Evolutionary conservation across 805 yeast species (phyloP).

Genomic region (Henningerozyma blattae): DNA sequence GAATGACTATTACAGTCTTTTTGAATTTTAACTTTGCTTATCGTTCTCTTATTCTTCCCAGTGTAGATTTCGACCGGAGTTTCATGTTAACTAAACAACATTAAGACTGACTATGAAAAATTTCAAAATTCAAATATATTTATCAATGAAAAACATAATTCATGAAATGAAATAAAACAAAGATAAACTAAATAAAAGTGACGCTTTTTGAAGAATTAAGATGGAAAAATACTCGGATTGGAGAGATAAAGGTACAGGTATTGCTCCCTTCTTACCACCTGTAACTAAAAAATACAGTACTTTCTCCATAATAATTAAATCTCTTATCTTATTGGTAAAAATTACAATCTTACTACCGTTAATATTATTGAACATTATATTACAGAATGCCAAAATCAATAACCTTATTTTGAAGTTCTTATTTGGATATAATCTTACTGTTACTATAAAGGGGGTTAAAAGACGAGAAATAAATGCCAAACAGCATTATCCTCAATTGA

Average conservation of each 20-base stretch:
- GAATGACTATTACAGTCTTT: neutral
- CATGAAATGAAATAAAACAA: no score
- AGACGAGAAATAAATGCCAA: constrained; percentile 18
- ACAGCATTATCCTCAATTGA: constrained; percentile 25
- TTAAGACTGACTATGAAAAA: neutral
- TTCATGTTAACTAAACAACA: neutral
- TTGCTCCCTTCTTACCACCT: constrained; percentile 75
- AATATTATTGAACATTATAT: constrained; percentile 4
- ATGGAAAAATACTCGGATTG: constrained; percentile 81
- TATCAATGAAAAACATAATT: neutral
- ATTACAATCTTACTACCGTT: constrained; percentile 12
- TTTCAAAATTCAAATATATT: neutral
- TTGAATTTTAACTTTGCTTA: neutral
- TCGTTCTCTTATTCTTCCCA: neutral
- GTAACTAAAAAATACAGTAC: constrained; percentile 6
- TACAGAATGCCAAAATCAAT: constrained; percentile 5
- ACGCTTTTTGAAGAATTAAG: no score
- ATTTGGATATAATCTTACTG: constrained; percentile 23
- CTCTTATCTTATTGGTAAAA: constrained; percentile 7
- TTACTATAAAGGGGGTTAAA: constrained; percentile 34
- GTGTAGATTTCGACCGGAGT: neutral
- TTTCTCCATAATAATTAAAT: neutral
- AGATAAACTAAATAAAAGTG: no score
- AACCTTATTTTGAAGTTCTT: constrained; percentile 23
- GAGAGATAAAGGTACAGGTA: constrained; percentile 90